Evolutionary conservation across 1,139 yeast species (phyloP).

Genomic region (Hansenula lynferdii): DNA sequence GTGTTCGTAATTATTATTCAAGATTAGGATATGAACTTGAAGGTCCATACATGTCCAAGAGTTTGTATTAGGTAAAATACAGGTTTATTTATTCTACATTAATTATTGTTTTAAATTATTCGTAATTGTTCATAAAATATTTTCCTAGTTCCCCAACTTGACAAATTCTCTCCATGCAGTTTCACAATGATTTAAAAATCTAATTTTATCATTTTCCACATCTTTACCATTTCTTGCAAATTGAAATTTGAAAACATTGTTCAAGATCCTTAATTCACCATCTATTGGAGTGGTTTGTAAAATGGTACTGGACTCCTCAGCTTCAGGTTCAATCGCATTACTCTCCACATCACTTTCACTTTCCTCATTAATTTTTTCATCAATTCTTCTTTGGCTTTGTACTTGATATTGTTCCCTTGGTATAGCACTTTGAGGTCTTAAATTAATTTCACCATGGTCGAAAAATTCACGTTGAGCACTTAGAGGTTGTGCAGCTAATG

Average conservation of each 20-base stretch:
- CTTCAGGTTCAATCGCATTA: constrained; percentile 31
- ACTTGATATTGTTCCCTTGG: background rate
- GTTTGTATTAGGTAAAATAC: constrained; percentile 10
- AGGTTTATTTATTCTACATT: no score
- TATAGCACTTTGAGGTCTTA: constrained; percentile 6
- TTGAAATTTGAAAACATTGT: constrained; percentile 19
- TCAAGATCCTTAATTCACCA: constrained; percentile 16
- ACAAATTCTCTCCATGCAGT: constrained; percentile 50
- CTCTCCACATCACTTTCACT: constrained; percentile 26
- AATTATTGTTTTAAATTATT: no score
- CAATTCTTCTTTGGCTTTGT: constrained; percentile 8
- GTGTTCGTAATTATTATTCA: constrained; percentile 93
- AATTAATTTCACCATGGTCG: constrained; percentile 15
- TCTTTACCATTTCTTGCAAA: constrained; percentile 15
- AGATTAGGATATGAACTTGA: constrained; percentile 87
- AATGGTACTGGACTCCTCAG: constrained; percentile 7
- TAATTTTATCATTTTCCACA: constrained; percentile 33
- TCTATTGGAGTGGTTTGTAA: constrained; percentile 11
- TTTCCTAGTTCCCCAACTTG: constrained; percentile 4
- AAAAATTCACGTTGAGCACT: constrained; percentile 48
- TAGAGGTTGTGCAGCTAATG: constrained; percentile 49
- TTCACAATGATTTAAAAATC: constrained; percentile 48
- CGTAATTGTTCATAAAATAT: no score
- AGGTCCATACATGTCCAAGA: constrained; percentile 95
- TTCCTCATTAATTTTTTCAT: constrained; percentile 15